Base-by-base conservation (phyloP, 345 rosid genomes). In the Garcia nutans region DNA sequence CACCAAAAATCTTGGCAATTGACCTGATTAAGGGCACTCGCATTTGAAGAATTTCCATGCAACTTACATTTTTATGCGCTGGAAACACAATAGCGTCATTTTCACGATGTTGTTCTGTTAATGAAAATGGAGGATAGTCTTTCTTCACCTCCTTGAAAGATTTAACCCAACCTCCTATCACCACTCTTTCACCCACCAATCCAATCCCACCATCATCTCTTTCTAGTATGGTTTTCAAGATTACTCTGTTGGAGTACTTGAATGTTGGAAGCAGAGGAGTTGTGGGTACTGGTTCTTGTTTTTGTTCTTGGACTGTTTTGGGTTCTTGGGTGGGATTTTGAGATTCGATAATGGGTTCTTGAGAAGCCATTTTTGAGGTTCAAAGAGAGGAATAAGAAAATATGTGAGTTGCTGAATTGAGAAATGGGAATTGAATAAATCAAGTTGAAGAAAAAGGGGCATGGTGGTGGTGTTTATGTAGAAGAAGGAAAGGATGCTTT, bases 151-250 rank as follows among this genome's bases (percentile, higher is more conserved):
- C 94, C 75, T 77, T 90, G 52, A 87, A 88, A 80, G 94, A 82
- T 86, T 86, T 93, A 11, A 95, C 93, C 99, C 99, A 93, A n/a
- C 99, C 99, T 3, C 99, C 99, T 37, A 92, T 64, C 67, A 91
- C 90, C 33, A 91, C 71, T 23, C 82, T 88, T 75, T 88, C 59
- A 1, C 92, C 93, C 3, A 67, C 56, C 20, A 89, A 65, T 13
- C 86, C 84, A 9, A 65, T 33, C 22, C 89, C 93, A 24, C 86
- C 84, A 68, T 91, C 92, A 10, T 69, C 75, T 1, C 86, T 73
- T 44, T 84, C 84, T 60, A 89, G 62, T 26, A 94, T 79, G 65
- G 85, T 82, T 82, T 84, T 88, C 66, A 92, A 37, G 68, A 83
- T 75, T 49, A 92, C 90, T 77, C 98, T 82, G 55, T 84, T 84